A percentile compares a stretch with the other conserved stretches of the same genome.
phyloP scores from a whole-genome alignment of 2,329 filamentous ascomycete genomes.

The Pyrenophora teres region DNA sequence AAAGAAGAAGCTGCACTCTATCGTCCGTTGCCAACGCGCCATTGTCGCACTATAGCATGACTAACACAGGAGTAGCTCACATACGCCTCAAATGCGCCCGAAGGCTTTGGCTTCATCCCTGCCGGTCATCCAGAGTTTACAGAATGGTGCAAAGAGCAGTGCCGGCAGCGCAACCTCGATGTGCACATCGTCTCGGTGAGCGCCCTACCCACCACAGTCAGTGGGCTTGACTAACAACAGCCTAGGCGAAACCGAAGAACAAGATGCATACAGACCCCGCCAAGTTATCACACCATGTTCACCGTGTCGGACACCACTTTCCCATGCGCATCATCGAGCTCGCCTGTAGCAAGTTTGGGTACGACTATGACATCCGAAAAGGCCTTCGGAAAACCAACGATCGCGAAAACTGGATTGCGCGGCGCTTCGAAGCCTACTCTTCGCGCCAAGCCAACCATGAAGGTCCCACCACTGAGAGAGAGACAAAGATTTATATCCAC shows the following conservation, averaged over 20 bases:
- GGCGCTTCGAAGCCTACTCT: constrained; percentile 43
- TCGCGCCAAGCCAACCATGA: constrained; percentile 32
- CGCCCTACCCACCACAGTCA: constrained; percentile 14
- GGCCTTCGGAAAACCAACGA: constrained; percentile 30
- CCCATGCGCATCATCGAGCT: constrained; percentile 62
- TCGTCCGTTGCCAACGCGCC: constrained; percentile 43
- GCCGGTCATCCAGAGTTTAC: constrained; percentile 65
- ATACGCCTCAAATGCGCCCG: constrained; percentile 59
- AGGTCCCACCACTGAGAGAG: constrained; percentile 40
- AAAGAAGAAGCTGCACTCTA: constrained; percentile 63
- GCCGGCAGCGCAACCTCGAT: constrained; percentile 58
- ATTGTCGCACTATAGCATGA: constrained; percentile 13
- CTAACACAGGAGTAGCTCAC: constrained; percentile 56
- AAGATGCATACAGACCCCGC: constrained; percentile 56
- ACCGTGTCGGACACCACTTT: constrained; percentile 67
- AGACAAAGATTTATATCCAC: constrained; percentile 61
- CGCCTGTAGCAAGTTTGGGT: constrained; percentile 58
- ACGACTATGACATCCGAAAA: constrained; percentile 26
- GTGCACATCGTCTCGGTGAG: constrained; percentile 66
- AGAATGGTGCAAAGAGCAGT: constrained; percentile 61
- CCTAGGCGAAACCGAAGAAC: constrained; percentile 50
- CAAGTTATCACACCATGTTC: constrained; percentile 63
- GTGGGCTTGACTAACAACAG: constrained; percentile 12
- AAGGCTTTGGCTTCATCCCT: constrained; percentile 65
- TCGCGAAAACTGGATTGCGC: constrained; percentile 37